These are phyloP conservation scores for Wallemia ichthyophaga DNA, from an alignment of 1,284 basidiomycete genomes.

Conservation along the genomic window DNA sequence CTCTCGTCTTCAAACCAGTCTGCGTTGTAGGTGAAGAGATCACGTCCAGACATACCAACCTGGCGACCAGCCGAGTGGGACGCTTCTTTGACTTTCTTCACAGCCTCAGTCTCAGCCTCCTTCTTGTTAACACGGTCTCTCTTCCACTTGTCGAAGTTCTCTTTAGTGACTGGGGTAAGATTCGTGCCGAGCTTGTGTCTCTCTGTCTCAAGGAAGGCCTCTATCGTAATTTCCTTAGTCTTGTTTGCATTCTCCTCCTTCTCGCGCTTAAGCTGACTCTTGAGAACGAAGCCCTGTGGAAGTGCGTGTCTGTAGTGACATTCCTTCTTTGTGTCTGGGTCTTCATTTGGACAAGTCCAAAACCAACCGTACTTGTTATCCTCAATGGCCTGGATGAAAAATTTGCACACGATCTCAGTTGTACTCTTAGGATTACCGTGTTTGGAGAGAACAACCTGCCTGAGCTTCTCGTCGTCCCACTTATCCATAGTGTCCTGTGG, in stretches of 20 bases:
- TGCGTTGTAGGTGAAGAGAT: slow-evolving; percentile 89
- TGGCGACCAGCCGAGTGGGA: slow-evolving; percentile 69
- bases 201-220: slow-evolving; percentile 94
- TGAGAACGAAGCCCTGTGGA: slow-evolving; percentile 52
- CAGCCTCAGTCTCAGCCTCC: slow-evolving; percentile 46
- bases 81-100: slow-evolving; percentile 54
- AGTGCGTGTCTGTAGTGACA: slow-evolving; percentile 90
- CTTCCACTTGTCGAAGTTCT: slow-evolving; percentile 84
- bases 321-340: slow-evolving; percentile 22
- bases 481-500: slow-evolving; percentile 87
- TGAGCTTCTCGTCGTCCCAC: slow-evolving; percentile 87
- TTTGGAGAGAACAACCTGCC: slow-evolving; percentile 60
- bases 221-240: slow-evolving; percentile 40
- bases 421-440: slow-evolving; percentile 66
- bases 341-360: slow-evolving; percentile 13
- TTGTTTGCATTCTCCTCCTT: slow-evolving; percentile 43
- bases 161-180: slow-evolving; percentile 81
- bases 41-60: slow-evolving; percentile 76
- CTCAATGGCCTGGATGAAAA: slow-evolving; percentile 90
- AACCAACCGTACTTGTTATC: slow-evolving; percentile 38
- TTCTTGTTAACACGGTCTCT: slow-evolving; percentile 61
- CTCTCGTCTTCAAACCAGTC: slow-evolving; percentile 76
- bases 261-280: slow-evolving; percentile 14
- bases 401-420: slow-evolving; percentile 96
- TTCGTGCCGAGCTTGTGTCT: slow-evolving; percentile 78